Conservation (phyloP, 75 land plant species). For the Pinus taeda region DNA sequence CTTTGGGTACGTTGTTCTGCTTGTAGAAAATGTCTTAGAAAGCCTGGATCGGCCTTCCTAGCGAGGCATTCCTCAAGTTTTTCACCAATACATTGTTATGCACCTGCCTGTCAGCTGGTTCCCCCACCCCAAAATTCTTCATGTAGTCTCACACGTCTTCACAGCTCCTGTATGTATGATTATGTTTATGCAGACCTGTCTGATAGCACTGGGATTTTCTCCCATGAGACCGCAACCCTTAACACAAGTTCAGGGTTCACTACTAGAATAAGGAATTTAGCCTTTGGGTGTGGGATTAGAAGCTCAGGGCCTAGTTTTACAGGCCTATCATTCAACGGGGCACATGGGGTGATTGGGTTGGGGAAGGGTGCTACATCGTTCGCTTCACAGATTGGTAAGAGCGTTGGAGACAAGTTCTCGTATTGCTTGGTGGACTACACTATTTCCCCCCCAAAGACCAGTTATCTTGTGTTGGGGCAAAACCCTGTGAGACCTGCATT, state of each 20-base stretch:
- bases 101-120: constrained; percentile 28
- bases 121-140: constrained; percentile 29
- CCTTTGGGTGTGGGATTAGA: constrained; percentile 59
- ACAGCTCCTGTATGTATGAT: constrained; percentile 56
- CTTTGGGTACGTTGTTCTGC: constrained; percentile 63
- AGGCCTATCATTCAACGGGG: constrained; percentile 43
- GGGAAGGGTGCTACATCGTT: constrained; percentile 68
- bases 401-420: constrained; percentile 55
- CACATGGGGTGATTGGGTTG: constrained; percentile 68
- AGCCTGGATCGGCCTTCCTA: constrained; percentile 33
- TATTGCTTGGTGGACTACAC: constrained; percentile 75
- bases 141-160: constrained; percentile 41
- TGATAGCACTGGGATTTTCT: constrained; percentile 44
- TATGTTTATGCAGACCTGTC: constrained; percentile 61
- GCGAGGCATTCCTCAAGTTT: constrained; percentile 43
- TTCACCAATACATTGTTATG: constrained; percentile 43
- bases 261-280: constrained; percentile 12
- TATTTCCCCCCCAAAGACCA: constrained; percentile 46
- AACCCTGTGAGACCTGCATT: background rate
- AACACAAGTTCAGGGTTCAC: constrained; percentile 21
- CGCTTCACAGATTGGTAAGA: constrained; percentile 49
- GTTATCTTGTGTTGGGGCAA: constrained; percentile 54
- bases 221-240: constrained; percentile 47
- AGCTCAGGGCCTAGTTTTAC: constrained; percentile 49
- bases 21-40: constrained; percentile 25